Evolutionary conservation across 768 basidiomycete species (phyloP).

Genomic region (Lactifluus volemus): DNA sequence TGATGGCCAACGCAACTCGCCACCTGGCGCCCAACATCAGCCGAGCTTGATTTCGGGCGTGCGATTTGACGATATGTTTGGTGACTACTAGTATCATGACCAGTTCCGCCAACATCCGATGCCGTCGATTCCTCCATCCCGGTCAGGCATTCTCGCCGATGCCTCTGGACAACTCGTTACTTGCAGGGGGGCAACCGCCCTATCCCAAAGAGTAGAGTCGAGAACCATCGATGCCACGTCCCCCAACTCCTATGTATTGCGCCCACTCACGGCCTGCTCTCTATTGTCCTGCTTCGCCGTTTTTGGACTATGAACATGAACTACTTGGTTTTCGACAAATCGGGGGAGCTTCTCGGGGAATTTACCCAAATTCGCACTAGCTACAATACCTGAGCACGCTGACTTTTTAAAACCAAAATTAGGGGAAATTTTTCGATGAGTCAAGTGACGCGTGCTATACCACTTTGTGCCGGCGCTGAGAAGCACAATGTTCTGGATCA

Average conservation of each 20-base stretch:
- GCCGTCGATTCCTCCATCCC: neutral
- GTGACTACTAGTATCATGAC: neutral
- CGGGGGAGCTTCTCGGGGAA: neutral
- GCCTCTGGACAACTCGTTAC: neutral
- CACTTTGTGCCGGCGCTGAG: no score
- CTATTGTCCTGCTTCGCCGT: slow-evolving; percentile 1
- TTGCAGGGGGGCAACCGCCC: neutral
- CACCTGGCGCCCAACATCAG: slow-evolving; percentile 1
- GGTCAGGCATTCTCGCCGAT: slow-evolving; percentile 4
- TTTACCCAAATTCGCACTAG: neutral
- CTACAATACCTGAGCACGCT: neutral
- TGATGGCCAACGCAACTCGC: neutral
- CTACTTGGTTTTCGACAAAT: no score
- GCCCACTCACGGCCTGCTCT: neutral
- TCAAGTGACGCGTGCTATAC: no score
- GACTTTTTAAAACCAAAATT: no score
- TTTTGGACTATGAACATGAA: neutral
- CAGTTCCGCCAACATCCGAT: neutral
- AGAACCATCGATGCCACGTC: slow-evolving; percentile 2
- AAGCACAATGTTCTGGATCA: no score
- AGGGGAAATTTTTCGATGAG: no score
- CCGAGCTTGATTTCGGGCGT: neutral
- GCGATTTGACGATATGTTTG: neutral
- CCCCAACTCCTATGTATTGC: slow-evolving; percentile 7
- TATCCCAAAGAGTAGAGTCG: slow-evolving; percentile 7